Percentiles rank a stretch among this genome's conserved stretches.
These are phyloP conservation scores for Alternaria atra DNA, from an alignment of 2,329 filamentous ascomycete genomes.

Conservation along the genomic window DNA sequence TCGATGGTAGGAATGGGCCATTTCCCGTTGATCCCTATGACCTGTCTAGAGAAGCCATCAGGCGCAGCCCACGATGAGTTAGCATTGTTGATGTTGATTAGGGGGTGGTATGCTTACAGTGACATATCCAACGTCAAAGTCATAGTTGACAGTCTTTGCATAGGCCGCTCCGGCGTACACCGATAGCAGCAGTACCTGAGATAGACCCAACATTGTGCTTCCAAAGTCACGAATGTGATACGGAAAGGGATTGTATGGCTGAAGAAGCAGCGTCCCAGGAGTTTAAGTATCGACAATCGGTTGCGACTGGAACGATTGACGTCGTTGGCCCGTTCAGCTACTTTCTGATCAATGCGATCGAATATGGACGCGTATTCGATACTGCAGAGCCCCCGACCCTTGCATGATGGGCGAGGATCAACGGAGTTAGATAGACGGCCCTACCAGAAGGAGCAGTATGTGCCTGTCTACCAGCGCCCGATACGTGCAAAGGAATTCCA, in stretches of 20 bases:
- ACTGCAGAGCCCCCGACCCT: conserved; percentile 4
- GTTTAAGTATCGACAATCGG: conserved; percentile 9
- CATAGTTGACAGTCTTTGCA: conserved; percentile 54
- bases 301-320: neutral
- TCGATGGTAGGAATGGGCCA: conserved; percentile 64
- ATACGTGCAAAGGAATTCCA: neutral
- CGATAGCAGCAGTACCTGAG: conserved; percentile 6
- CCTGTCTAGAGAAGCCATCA: conserved; percentile 72
- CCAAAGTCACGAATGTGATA: neutral
- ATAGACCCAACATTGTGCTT: conserved; percentile 17
- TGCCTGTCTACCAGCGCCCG: neutral
- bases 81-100: neutral
- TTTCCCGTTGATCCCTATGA: conserved; percentile 78
- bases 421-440: neutral
- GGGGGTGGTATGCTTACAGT: conserved; percentile 15
- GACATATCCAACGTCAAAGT: conserved; percentile 65
- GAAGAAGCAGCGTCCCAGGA: neutral
- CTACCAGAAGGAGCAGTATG: conserved; percentile 1
- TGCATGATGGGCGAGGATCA: conserved; percentile 5
- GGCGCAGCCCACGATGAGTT: conserved; percentile 52
- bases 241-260: neutral
- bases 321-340: conserved; percentile 1
- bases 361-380: conserved; percentile 1
- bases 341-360: neutral
- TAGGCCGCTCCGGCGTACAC: conserved; percentile 22